Evolutionary conservation across 805 yeast genomes (phyloP).

Genomic region (Metschnikowia baotianmanensis): DNA sequence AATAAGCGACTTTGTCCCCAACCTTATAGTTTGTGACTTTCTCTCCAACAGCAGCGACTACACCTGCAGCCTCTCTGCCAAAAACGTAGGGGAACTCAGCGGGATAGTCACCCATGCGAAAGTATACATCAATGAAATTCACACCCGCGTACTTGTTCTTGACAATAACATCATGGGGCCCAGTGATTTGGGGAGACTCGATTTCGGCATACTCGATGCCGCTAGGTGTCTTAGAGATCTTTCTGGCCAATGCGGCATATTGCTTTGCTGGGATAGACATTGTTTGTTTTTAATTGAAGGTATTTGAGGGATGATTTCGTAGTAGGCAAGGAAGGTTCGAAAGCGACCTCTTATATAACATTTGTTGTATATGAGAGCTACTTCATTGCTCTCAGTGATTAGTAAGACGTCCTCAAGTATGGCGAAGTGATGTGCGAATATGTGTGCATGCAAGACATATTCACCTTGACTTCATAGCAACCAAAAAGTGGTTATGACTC

Average conservation of each 20-base stretch:
- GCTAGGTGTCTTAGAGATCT: conserved; percentile 54
- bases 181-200: conserved; percentile 56
- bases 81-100: conserved; percentile 53
- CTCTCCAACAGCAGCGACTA: conserved; percentile 60
- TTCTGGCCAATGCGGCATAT: conserved; percentile 52
- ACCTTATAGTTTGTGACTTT: conserved; percentile 51
- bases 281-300: too few species aligned
- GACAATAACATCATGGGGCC: conserved; percentile 57
- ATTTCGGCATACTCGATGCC: conserved; percentile 54
- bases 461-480: too few species aligned
- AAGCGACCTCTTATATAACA: too few species aligned
- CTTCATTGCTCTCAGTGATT: too few species aligned
- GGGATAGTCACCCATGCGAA: conserved; percentile 76
- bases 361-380: too few species aligned
- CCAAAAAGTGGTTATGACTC: too few species aligned
- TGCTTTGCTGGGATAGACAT: conserved; percentile 50
- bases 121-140: conserved; percentile 79
- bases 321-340: too few species aligned
- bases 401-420: too few species aligned
- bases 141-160: conserved; percentile 76
- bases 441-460: too few species aligned
- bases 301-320: background rate
- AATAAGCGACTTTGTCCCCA: conserved; percentile 71
- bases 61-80: conserved; percentile 76
- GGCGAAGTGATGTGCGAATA: too few species aligned